These are phyloP conservation scores for Metroxylon sagu DNA, from an alignment of 176 grass and related monocot species.

Conservation along the genomic window DNA sequence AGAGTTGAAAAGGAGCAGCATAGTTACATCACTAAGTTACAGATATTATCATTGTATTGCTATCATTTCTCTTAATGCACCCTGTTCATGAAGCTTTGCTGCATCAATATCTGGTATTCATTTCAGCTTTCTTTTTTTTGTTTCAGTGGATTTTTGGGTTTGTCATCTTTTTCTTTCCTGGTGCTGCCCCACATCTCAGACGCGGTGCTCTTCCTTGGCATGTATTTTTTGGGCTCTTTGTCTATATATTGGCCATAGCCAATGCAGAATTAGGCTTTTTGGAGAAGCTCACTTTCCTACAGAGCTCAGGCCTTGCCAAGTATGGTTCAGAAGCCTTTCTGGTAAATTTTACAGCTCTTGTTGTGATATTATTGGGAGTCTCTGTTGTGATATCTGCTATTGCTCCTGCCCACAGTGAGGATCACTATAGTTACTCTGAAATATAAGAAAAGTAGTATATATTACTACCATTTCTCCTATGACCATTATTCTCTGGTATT, in stretches of 20 bases:
- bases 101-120: not conserved
- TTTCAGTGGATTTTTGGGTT: slow-evolving; percentile 83
- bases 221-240: slow-evolving; percentile 70
- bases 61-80: no score
- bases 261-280: slow-evolving; percentile 70
- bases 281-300: slow-evolving; percentile 83
- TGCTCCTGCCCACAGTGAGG: no score
- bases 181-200: slow-evolving; percentile 34
- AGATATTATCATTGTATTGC: no score
- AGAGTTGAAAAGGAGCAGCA: no score
- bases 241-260: slow-evolving; percentile 80
- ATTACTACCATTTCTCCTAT: no score
- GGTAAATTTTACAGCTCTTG: slow-evolving; percentile 69
- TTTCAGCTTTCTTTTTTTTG: slow-evolving; percentile 3
- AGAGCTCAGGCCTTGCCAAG: slow-evolving; percentile 60
- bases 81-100: no score
- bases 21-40: no score
- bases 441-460: no score
- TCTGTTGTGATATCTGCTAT: slow-evolving; percentile 12
- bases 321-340: slow-evolving; percentile 69
- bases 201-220: slow-evolving; percentile 74
- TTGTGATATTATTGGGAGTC: slow-evolving; percentile 61
- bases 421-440: no score
- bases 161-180: slow-evolving; percentile 62
- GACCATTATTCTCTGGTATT: no score